Base-by-base conservation (phyloP, 108 stramenopile genomes). In the Epithemia pelagica region DNA sequence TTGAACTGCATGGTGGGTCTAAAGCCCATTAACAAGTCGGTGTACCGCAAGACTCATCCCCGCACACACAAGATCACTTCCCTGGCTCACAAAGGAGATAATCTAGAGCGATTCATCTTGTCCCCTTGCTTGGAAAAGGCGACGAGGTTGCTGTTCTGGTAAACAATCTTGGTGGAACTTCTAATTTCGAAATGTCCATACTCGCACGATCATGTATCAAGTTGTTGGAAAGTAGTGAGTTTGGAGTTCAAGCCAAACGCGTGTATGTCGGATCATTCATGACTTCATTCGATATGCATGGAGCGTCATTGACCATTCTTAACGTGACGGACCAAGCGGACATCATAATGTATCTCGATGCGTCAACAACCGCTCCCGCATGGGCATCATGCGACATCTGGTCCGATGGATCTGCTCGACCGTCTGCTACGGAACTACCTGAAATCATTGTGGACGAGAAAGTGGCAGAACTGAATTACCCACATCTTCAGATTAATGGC, bases 231-330 rank as follows among this genome's bases (percentile, higher is more conserved):
- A 31, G 68, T 30, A 33, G 24, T 51, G 56, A 53, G 3, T 65
- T 64, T 30, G 78, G 79, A 19, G 76, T 78, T 25, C 81, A 79
- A 33, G 92, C 85, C 0, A 80, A 78, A 32, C 82, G 95, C 26
- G 64, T 94, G 22, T 77, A 83, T 29, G 89, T 88, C 22, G 97
- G 97, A 19, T 68, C 71, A 29, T 93, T 82, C 82, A 99, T 99
- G 99, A 98, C 97, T 8, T 80, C 91, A 24, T 94, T 99, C 64
- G 90, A 98, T 73, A 98, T 97, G 96, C 87, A 87, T 30, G 99
- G 99, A 27, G 94, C 96, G 5, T 87, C 84, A 51, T 62, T 97
- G 30, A 86, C 96, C 1, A 79, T 97, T 64, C 67, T 98, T 58
- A 79, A 86, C 54, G 69, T 94, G 52, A 67, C 72, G 1, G 67